Base-by-base conservation (phyloP, 2,329 filamentous ascomycete genomes). In the Triangularia setosa region DNA sequence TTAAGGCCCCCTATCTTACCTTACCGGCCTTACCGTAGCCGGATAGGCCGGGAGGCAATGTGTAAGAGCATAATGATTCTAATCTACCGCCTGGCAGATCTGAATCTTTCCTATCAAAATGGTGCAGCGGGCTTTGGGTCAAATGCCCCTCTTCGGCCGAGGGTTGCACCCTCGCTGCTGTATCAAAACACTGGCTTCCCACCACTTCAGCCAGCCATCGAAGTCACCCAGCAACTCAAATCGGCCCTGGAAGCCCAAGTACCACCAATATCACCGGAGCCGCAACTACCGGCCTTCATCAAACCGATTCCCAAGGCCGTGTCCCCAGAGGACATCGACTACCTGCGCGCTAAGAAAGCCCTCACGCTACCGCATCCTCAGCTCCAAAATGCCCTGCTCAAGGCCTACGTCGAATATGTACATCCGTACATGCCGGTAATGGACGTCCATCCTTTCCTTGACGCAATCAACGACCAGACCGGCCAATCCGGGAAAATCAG, bases 381-480 rank as follows among this genome's bases (percentile, higher is more conserved):
- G 4, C 80, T 97, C 35, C 90, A 94, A 72, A 92, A 91, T 74
- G 92, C 93, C 65, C 83, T 97, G 53, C 80, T 98, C 16, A 88
- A 89, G 70, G 88, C 88, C 44, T 97, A 95, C 72, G 84, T 94
- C 66, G 91, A 97, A 78, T 97, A 90, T 75, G 92, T 97, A 7
- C 90, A 97, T 75, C 92, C 93, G 0, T 97, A 92, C 75, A 97
- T 97, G 92, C 94, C 94, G 24, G 81, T 97, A 30, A 79, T 97
- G 67, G 92, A 91, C 79, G 72, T 89, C 72, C 76, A 87, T 75
- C 78, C 86, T 74, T 83, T 89, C 69, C 73, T 90, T 64, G 73
- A 79, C 58, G 82, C 84, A 54, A 83, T 93, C 68, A 86, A 88
- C 71, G 81, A 83, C 64, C 81, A 83, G 11, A 90, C 95, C 74